Base-by-base conservation (phyloP, 805 yeast genomes). In the Brettanomyces bruxellensis region DNA sequence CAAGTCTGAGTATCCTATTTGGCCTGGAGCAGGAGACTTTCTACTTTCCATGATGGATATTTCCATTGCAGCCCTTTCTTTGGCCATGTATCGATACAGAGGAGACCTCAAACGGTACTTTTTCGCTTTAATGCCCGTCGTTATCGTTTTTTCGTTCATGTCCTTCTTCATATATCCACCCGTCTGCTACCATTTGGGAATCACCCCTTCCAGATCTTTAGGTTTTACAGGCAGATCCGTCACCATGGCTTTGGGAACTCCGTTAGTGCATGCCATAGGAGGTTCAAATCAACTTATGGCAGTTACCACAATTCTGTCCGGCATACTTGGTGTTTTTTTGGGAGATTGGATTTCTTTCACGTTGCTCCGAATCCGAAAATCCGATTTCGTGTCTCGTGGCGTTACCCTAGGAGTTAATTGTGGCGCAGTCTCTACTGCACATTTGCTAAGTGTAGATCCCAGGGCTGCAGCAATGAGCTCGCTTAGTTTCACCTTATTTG, bases 21-120 rank as follows among this genome's bases (percentile, higher is more conserved):
- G 78, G 75, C 93, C 95, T 1, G 95, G 95, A 0, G 86, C 90
- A 12, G 95, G 95, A 2, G 95, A 86, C 57, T 68, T 86, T 14
- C 69, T 86, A 37, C 60, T 80, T 5, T 74, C 89, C 0, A 61
- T 85, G 52, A 81, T 86, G 83, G 93, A 85, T 55, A 73, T 83
- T 7, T 77, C 88, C 2, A 86, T 86, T 61, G 89, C 83, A 1
- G 76, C 91, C 1, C 68, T 86, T 39, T 76, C 90, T 23, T 64
- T 86, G 44, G 89, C 95, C 3, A 83, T 86, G 87, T 86, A 74
- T 61, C 76, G 83, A 7, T 85, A 83, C 62, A 65, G 93, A 43
- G 64, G 63, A 13, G 95, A 85, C 54, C 71, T 86, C 50, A 61
- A 67, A 28, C 70, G 71, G 44, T 82, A 83, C 55, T 81, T 79